Evolutionary conservation across 192 early-diverging fungal species (phyloP).

Genomic region (Linnemannia exigua): DNA sequence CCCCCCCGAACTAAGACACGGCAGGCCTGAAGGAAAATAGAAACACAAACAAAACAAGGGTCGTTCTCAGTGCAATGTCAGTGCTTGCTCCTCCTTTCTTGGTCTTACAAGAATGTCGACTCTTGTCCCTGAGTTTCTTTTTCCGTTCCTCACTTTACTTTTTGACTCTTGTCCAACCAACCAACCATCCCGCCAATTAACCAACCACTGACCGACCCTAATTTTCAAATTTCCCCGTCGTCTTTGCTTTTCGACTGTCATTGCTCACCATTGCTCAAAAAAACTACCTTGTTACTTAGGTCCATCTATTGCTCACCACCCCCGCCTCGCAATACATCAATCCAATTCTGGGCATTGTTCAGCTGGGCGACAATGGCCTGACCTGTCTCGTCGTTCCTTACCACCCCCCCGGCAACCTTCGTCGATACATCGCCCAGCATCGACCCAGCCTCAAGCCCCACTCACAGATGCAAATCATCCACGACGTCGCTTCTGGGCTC

Average conservation of each 20-base stretch:
- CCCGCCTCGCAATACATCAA: conserved; percentile 35
- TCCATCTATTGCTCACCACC: conserved; percentile 44
- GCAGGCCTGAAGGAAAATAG: too few species aligned
- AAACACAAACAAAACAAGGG: too few species aligned
- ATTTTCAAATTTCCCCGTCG: neutral
- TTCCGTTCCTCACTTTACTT: neutral
- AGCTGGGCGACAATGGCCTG: conserved; percentile 41
- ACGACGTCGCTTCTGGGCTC: conserved; percentile 45
- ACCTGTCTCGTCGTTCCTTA: conserved; percentile 40
- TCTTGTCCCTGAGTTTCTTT: neutral
- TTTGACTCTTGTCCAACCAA: neutral
- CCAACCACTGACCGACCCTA: neutral
- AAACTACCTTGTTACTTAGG: conserved; percentile 12
- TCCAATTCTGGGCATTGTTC: conserved; percentile 36
- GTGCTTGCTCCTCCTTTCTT: too few species aligned
- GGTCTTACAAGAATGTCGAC: neutral
- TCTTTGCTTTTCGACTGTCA: neutral
- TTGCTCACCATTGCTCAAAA: neutral
- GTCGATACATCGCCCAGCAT: conserved; percentile 38
- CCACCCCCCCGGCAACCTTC: conserved; percentile 46
- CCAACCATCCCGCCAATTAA: too few species aligned
- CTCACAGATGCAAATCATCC: conserved; percentile 49
- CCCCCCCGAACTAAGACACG: conserved; percentile 42
- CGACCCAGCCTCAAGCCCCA: conserved; percentile 30
- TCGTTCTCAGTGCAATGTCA: too few species aligned